Evolutionary conservation across 306 rosid genomes (phyloP).

Genomic region (Corylus avellana): DNA sequence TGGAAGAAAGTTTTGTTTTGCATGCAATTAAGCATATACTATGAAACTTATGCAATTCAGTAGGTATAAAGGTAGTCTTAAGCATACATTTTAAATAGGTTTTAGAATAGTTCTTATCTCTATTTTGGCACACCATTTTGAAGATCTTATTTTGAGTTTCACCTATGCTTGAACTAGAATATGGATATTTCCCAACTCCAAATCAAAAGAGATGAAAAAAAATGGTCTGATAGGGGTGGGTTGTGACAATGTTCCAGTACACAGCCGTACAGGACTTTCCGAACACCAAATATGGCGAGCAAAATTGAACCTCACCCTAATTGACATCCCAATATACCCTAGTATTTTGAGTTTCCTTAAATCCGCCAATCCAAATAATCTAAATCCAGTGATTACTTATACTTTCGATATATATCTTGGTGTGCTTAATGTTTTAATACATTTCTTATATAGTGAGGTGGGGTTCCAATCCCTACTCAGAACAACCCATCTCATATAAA

Average conservation of each 20-base stretch:
- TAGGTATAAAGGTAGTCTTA: not conserved
- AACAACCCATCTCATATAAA: slow-evolving; percentile 1
- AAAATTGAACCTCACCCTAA: not conserved
- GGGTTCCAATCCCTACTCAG: not conserved
- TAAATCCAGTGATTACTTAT: not conserved
- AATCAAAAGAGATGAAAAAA: too few species aligned
- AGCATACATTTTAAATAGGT: not conserved
- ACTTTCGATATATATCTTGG: not conserved
- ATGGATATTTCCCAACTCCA: not conserved
- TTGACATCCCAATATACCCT: not conserved
- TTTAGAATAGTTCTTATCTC: not conserved
- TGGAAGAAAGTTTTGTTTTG: too few species aligned
- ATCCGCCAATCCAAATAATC: not conserved
- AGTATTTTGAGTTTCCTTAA: too few species aligned
- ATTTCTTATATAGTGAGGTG: not conserved
- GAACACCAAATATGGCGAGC: not conserved
- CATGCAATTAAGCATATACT: not conserved
- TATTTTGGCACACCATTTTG: not conserved
- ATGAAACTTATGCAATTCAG: not conserved
- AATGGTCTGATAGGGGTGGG: not conserved
- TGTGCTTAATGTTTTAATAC: not conserved
- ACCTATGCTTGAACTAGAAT: not conserved
- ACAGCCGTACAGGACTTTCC: not conserved
- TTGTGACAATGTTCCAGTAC: not conserved
- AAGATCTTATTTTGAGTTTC: not conserved